phyloP scores from a whole-genome alignment of 164 flowering plant genomes.

The Nymphaea colorata region DNA sequence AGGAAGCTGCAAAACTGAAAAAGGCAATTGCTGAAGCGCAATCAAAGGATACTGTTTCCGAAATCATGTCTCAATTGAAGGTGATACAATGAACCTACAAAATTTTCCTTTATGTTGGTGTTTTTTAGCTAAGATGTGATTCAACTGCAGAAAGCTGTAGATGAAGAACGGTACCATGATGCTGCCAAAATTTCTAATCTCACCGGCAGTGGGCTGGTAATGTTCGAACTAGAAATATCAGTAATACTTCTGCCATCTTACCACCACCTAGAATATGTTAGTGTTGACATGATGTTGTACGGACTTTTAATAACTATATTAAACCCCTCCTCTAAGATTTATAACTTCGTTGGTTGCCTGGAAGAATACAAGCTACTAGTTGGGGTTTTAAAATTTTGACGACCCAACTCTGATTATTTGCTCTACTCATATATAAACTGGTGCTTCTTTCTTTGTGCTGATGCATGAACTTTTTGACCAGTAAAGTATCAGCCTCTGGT shows the following conservation, averaged over 20 bases:
- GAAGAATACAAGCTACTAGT: too few species aligned
- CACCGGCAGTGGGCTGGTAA: constrained; percentile 90
- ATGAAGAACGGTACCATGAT: constrained; percentile 89
- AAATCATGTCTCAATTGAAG: constrained; percentile 74
- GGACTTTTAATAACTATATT: too few species aligned
- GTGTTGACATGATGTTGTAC: too few species aligned
- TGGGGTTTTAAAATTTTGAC: too few species aligned
- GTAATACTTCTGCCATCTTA: too few species aligned
- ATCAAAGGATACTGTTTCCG: constrained; percentile 67
- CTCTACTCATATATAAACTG: too few species aligned
- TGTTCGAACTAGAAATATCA: not conserved
- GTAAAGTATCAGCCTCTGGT: not conserved
- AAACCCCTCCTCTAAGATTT: too few species aligned
- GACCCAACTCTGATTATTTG: too few species aligned
- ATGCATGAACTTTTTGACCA: not conserved
- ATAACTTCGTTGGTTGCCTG: too few species aligned
- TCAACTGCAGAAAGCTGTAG: constrained; percentile 57
- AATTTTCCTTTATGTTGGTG: not conserved
- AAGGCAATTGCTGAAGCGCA: constrained; percentile 58
- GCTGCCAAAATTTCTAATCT: constrained; percentile 64
- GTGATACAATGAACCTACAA: constrained; percentile 17
- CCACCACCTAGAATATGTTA: too few species aligned
- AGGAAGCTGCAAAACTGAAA: constrained; percentile 76
- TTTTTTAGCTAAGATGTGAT: not conserved
- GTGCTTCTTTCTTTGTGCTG: not conserved